These are phyloP conservation scores for Aureobasidium sp. DNA, from an alignment of 2,329 filamentous ascomycete genomes.

Conservation along the genomic window DNA sequence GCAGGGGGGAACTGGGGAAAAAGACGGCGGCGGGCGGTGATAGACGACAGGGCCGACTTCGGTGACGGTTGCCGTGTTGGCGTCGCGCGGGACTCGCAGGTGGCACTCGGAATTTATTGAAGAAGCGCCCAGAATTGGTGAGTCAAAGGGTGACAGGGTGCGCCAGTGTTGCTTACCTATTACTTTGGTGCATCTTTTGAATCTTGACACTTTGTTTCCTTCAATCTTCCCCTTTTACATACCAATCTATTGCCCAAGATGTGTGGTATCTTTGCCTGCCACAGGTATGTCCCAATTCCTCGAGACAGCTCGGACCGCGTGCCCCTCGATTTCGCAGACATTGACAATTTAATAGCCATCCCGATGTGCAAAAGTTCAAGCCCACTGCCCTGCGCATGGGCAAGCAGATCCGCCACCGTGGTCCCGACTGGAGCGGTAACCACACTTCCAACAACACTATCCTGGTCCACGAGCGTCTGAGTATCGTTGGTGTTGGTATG, in stretches of 20 bases:
- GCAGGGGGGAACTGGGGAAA: not conserved
- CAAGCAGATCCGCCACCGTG: conserved; percentile 93
- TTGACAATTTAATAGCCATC: conserved; percentile 49
- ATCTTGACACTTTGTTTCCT: not conserved
- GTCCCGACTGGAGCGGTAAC: conserved; percentile 90
- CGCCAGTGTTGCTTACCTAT: not conserved
- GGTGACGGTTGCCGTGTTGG: not conserved
- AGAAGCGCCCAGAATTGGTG: not conserved
- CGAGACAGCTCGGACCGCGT: not conserved
- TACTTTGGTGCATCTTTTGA: not conserved
- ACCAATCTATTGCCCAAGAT: conserved; percentile 46
- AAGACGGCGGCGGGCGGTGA: not conserved
- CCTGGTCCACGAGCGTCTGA: conserved; percentile 92
- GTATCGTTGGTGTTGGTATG: conserved; percentile 92
- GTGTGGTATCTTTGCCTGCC: conserved; percentile 97
- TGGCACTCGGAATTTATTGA: conserved; percentile 3
- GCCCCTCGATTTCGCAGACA: conserved; percentile 19
- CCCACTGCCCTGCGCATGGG: conserved; percentile 85
- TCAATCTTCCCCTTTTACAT: not conserved
- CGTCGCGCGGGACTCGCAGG: not conserved
- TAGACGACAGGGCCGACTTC: not conserved
- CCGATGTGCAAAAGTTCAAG: conserved; percentile 95
- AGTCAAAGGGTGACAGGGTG: conserved; percentile 6
- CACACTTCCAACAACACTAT: conserved; percentile 87
- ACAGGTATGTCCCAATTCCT: conserved; percentile 52